Evolutionary conservation across 164 flowering plant species (phyloP).

Genomic region (Stephania japonica): DNA sequence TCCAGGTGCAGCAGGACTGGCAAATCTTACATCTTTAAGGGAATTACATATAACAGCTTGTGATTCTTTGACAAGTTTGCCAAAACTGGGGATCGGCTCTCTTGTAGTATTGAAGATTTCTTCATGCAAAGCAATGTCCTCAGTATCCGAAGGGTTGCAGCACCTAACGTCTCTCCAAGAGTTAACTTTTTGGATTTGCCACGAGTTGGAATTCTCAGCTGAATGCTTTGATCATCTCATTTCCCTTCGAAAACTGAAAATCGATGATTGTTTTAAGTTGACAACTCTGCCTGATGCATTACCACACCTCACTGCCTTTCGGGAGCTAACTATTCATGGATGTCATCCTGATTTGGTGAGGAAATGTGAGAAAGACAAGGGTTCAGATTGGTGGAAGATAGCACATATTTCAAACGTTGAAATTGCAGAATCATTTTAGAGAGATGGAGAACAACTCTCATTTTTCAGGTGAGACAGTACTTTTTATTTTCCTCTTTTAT

Average conservation of each 20-base stretch:
- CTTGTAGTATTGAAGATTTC: neutral
- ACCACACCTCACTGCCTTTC: neutral
- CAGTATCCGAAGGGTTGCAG: neutral
- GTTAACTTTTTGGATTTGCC: neutral
- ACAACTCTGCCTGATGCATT: neutral
- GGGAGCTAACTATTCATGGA: neutral
- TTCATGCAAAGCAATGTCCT: neutral
- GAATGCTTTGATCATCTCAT: neutral
- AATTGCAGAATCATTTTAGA: neutral
- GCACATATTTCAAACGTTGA: slow-evolving; percentile 10
- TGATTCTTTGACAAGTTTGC: neutral
- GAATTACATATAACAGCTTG: neutral
- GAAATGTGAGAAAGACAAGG: slow-evolving; percentile 9
- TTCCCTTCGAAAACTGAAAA: neutral
- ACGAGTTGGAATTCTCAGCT: neutral
- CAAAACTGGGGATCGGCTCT: slow-evolving; percentile 3
- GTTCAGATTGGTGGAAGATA: slow-evolving; percentile 12
- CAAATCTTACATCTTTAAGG: neutral
- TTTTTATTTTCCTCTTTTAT: too few species aligned
- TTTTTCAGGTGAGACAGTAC: too few species aligned
- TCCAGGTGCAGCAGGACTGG: neutral
- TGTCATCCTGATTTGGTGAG: slow-evolving; percentile 7
- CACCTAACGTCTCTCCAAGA: slow-evolving; percentile 3
- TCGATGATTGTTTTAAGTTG: neutral
- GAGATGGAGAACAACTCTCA: too few species aligned